phyloP scores from a whole-genome alignment of 1,284 basidiomycete species.

The Austroboletus novae-zelandiae region DNA sequence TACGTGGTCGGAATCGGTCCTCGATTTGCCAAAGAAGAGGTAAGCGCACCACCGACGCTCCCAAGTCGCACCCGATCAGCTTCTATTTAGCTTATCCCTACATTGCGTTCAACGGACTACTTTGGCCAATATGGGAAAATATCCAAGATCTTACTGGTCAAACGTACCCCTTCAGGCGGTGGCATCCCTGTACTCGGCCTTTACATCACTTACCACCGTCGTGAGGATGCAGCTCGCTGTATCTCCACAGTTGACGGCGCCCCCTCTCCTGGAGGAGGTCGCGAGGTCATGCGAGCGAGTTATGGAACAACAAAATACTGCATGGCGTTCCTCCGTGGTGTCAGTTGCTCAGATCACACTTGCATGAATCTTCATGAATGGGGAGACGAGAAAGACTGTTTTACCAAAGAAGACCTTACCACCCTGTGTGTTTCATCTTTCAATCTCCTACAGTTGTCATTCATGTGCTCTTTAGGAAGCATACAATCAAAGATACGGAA shows the following conservation, averaged over 20 bases:
- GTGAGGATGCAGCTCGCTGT: conserved; percentile 93
- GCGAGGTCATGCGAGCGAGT: conserved; percentile 86
- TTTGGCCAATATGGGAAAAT: conserved; percentile 99
- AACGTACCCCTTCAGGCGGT: conserved; percentile 77
- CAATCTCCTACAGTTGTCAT: conserved; percentile 5
- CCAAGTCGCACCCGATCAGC: conserved; percentile 12
- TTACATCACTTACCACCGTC: conserved; percentile 94
- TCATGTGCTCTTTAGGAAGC: conserved; percentile 56
- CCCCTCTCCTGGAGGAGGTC: conserved; percentile 75
- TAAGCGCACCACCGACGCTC: conserved; percentile 37
- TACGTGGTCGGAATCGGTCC: conserved; percentile 93
- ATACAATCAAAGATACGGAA: conserved; percentile 84
- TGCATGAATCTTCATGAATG: conserved; percentile 98
- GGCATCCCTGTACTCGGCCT: conserved; percentile 83
- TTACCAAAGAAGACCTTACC: conserved; percentile 89
- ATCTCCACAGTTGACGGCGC: conserved; percentile 94
- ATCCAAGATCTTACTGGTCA: conserved; percentile 91
- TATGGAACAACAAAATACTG: conserved; percentile 99
- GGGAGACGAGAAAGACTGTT: conserved; percentile 97
- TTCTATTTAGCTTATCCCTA: conserved; percentile 77
- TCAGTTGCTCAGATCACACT: conserved; percentile 81
- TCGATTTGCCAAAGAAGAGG: conserved; percentile 93
- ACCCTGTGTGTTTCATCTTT: conserved; percentile 62
- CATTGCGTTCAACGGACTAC: conserved; percentile 93
- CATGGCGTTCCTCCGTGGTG: conserved; percentile 89